phyloP scores from a whole-genome alignment of 2,329 filamentous ascomycete genomes.

The Penicillium sp. region DNA sequence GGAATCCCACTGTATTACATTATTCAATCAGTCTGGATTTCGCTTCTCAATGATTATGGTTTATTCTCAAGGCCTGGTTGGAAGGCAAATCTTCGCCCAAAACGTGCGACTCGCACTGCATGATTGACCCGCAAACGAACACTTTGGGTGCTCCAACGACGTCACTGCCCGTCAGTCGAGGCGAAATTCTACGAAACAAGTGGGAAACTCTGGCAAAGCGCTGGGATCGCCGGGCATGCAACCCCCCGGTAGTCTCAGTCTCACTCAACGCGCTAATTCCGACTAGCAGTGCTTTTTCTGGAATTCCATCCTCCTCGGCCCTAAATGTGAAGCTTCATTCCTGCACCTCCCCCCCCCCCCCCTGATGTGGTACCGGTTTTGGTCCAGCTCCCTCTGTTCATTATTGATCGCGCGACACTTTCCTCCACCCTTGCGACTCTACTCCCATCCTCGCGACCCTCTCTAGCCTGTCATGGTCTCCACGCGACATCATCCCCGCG shows the following conservation, averaged over 20 bases:
- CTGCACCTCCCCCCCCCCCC: background rate
- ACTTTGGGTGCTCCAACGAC: conserved; percentile 18
- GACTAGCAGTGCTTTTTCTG: background rate
- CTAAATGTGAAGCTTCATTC: background rate
- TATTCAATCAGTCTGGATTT: too few relatives aligned
- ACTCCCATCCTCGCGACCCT: conserved; percentile 2
- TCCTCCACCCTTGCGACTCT: conserved; percentile 6
- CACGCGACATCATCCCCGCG: conserved; percentile 60
- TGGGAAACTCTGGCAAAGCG: background rate
- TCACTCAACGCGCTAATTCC: background rate
- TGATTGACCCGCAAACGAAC: conserved; percentile 25
- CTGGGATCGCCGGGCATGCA: conserved; percentile 9
- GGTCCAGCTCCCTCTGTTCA: background rate
- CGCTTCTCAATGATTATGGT: background rate
- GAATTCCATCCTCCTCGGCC: conserved; percentile 1
- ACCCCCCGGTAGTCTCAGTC: conserved; percentile 8
- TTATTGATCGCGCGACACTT: conserved; percentile 11
- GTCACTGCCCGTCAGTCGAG: conserved; percentile 27
- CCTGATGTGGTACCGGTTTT: background rate
- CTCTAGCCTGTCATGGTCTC: conserved; percentile 56
- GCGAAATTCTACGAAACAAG: conserved; percentile 6
- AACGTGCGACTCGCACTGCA: conserved; percentile 14
- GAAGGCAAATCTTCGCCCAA: conserved; percentile 24
- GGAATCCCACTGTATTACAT: too few relatives aligned
- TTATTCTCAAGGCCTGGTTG: background rate